phyloP scores from a whole-genome alignment of 2,329 filamentous ascomycete species.

The Epichloe baconii region DNA sequence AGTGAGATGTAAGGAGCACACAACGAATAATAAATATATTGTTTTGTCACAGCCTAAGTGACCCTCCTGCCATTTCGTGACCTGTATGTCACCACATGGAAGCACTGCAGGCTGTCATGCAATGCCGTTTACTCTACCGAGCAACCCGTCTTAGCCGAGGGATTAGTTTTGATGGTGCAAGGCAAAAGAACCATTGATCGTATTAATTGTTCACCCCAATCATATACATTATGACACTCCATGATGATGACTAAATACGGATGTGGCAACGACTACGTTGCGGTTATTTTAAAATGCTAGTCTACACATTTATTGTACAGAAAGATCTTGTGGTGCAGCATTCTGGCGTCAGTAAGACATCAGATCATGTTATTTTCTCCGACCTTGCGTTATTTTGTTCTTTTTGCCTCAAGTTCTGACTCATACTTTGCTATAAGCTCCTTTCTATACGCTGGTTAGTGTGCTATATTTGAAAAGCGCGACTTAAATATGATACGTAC shows the following conservation, averaged over 20 bases:
- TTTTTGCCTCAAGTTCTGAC: conserved; percentile 44
- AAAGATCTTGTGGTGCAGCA: not conserved
- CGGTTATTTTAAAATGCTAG: not conserved
- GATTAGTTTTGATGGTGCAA: not conserved
- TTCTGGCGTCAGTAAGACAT: not conserved
- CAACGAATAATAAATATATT: too few relatives aligned
- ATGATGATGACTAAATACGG: not conserved
- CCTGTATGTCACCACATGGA: too few relatives aligned
- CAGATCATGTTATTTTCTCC: not conserved
- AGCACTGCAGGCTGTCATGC: too few relatives aligned
- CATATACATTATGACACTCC: too few relatives aligned
- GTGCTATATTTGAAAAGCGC: not conserved
- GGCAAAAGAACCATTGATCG: not conserved
- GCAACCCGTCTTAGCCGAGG: not conserved
- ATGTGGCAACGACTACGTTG: not conserved
- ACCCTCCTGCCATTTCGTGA: too few relatives aligned
- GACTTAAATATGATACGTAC: conserved; percentile 37
- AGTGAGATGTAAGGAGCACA: too few relatives aligned
- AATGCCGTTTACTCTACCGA: not conserved
- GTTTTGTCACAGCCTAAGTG: too few relatives aligned
- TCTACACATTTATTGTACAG: not conserved
- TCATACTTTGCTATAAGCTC: conserved; percentile 46
- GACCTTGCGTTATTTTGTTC: conserved; percentile 30
- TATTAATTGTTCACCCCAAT: not conserved
- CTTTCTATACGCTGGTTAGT: conserved; percentile 29